Percentiles rank a stretch among this genome's conserved stretches.
These are phyloP conservation scores for Lactarius hatsudake DNA, from an alignment of 768 basidiomycete genomes.

Conservation along the genomic window DNA sequence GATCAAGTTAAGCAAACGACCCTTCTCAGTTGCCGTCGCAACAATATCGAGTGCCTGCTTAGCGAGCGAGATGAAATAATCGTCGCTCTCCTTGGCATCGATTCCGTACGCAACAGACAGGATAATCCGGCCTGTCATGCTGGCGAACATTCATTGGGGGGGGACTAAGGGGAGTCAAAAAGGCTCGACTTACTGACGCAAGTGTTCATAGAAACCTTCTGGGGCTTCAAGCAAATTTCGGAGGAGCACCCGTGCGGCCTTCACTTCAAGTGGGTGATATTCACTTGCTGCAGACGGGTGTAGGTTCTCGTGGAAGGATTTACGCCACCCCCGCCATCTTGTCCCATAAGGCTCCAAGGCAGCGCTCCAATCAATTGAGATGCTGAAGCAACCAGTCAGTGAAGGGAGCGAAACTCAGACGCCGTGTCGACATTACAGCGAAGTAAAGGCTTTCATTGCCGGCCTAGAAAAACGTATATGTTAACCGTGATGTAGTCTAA, in stretches of 20 bases:
- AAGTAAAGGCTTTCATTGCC: slow-evolving; percentile 4
- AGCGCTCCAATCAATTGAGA: slow-evolving; percentile 43
- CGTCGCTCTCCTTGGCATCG: slow-evolving; percentile 38
- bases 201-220: slow-evolving; percentile 38
- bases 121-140: slow-evolving; percentile 41
- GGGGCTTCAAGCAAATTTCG: slow-evolving; percentile 36
- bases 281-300: slow-evolving; percentile 34
- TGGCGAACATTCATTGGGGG: slow-evolving; percentile 26
- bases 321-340: slow-evolving; percentile 42
- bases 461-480: slow-evolving; percentile 4
- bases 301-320: slow-evolving; percentile 43
- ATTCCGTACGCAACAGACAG: slow-evolving; percentile 49
- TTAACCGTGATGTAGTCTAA: background rate
- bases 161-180: background rate
- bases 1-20: slow-evolving; percentile 44
- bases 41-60: slow-evolving; percentile 1
- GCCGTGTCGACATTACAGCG: background rate
- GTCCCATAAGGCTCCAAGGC: slow-evolving; percentile 42
- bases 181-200: slow-evolving; percentile 37
- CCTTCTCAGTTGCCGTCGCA: slow-evolving; percentile 34
- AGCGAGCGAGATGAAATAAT: slow-evolving; percentile 38
- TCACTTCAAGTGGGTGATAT: slow-evolving; percentile 13
- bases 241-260: slow-evolving; percentile 34
- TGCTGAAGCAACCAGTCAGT: slow-evolving; percentile 32
- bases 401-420: background rate